Percentiles rank a stretch among this genome's conserved stretches.
Evolutionary conservation across 2,329 filamentous ascomycete genomes (phyloP).

Genomic region (Aspergillus fructus): DNA sequence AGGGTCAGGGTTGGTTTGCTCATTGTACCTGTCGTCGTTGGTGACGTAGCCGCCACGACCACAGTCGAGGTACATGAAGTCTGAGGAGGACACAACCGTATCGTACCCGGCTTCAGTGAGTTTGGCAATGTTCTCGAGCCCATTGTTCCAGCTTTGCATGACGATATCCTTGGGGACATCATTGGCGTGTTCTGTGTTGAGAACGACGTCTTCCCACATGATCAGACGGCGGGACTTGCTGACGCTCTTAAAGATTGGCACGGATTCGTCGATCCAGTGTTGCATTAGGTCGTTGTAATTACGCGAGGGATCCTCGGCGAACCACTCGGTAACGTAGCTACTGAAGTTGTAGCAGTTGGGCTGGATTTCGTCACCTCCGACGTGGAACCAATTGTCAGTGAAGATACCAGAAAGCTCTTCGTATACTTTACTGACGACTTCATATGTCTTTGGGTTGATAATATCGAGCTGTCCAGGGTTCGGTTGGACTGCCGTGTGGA

Average conservation of each 20-base stretch:
- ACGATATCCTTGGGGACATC: conserved; percentile 52
- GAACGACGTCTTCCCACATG: conserved; percentile 58
- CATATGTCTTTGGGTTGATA: conserved; percentile 56
- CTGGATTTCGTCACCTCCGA: conserved; percentile 58
- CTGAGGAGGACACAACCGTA: conserved; percentile 56
- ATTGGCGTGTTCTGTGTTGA: conserved; percentile 46
- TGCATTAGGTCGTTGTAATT: conserved; percentile 54
- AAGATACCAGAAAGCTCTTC: conserved; percentile 53
- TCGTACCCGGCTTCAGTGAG: conserved; percentile 53
- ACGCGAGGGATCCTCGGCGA: conserved; percentile 50
- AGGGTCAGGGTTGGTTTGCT: conserved; percentile 52
- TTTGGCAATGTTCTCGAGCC: conserved; percentile 52
- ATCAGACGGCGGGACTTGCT: conserved; percentile 51
- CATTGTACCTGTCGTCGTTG: conserved; percentile 59
- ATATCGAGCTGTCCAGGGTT: conserved; percentile 59
- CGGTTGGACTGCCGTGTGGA: conserved; percentile 57
- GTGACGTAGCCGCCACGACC: conserved; percentile 54
- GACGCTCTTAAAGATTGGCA: conserved; percentile 51
- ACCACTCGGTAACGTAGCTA: conserved; percentile 49
- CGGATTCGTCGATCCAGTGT: conserved; percentile 54
- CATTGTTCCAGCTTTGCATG: conserved; percentile 58
- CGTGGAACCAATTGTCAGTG: conserved; percentile 55
- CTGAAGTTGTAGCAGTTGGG: conserved; percentile 60
- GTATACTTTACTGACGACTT: conserved; percentile 56
- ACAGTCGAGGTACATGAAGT: conserved; percentile 60